A percentile compares a stretch with the other conserved stretches of the same genome.
Evolutionary conservation across 257 asterid genomes (phyloP).

Genomic region (Cruciata laevipes): DNA sequence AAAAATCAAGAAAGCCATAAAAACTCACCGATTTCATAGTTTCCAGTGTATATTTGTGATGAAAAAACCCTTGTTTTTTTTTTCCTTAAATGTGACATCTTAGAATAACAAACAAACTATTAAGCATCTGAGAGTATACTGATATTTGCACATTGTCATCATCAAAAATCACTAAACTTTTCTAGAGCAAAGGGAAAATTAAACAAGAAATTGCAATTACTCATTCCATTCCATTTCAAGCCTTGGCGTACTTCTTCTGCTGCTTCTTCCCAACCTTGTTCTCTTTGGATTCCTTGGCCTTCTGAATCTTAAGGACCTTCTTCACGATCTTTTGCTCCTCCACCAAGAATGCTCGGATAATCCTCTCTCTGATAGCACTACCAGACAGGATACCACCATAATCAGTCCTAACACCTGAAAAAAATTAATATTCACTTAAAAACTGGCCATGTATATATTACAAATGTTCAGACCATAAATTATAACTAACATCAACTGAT

Average conservation of each 20-base stretch:
- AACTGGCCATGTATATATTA: too few species aligned
- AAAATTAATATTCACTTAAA: too few species aligned
- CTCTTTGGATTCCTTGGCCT: conserved; percentile 38
- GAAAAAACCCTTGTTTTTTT: too few species aligned
- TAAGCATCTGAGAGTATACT: not conserved
- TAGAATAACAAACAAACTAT: not conserved
- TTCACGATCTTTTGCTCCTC: conserved; percentile 72
- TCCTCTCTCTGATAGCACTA: conserved; percentile 65
- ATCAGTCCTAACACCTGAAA: too few species aligned
- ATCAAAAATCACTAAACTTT: conserved; percentile 20
- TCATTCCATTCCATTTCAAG: conserved; percentile 21
- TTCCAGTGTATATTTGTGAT: too few species aligned
- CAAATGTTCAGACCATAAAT: too few species aligned
- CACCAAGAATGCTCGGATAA: conserved; percentile 65
- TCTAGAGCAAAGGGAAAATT: not conserved
- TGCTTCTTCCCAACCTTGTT: conserved; percentile 14
- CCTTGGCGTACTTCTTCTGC: conserved; percentile 33
- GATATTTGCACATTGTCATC: conserved; percentile 22
- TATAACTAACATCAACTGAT: too few species aligned
- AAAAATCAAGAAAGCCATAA: too few species aligned
- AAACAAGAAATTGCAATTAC: conserved; percentile 15
- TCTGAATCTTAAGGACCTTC: conserved; percentile 67
- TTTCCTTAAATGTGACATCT: not conserved
- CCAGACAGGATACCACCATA: conserved; percentile 72
- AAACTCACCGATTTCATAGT: too few species aligned